A percentile compares a stretch with the other conserved stretches of the same genome.
phyloP scores from a whole-genome alignment of 2,329 filamentous ascomycete genomes.

The Incumbomyces lentus region DNA sequence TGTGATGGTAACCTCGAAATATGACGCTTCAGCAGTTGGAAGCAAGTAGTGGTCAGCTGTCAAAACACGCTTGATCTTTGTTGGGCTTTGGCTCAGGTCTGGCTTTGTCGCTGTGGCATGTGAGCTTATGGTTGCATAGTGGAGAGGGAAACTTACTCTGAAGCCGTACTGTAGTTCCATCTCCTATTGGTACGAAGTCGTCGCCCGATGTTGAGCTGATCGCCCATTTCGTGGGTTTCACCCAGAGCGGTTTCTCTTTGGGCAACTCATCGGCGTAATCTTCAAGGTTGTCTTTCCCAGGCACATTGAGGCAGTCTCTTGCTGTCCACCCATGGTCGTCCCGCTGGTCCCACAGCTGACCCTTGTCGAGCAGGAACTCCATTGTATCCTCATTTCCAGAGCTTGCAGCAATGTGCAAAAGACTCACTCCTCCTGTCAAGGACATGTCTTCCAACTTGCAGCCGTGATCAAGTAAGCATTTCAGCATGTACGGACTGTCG shows the following conservation, averaged over 20 bases:
- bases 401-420: not conserved
- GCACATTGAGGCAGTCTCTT: not conserved
- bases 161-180: not conserved
- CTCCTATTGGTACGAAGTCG: not conserved
- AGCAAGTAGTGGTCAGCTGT: not conserved
- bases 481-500: not conserved
- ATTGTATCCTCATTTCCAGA: not conserved
- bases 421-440: not conserved
- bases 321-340: not conserved
- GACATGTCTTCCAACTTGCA: not conserved
- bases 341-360: not conserved
- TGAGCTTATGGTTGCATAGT: too few relatives aligned
- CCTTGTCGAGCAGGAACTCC: not conserved
- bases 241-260: too few relatives aligned
- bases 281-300: not conserved
- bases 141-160: too few relatives aligned
- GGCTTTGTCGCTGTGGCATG: too few relatives aligned
- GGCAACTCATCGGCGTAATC: too few relatives aligned
- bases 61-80: not conserved
- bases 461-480: not conserved
- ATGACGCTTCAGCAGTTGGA: not conserved
- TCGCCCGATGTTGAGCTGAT: not conserved
- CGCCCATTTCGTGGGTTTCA: not conserved
- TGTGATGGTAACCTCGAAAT: not conserved
- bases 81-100: too few relatives aligned